A percentile compares a stretch with the other conserved stretches of the same genome.
These are phyloP conservation scores for Neurospora sp. DNA, from an alignment of 495 filamentous ascomycete species.

Conservation along the genomic window DNA sequence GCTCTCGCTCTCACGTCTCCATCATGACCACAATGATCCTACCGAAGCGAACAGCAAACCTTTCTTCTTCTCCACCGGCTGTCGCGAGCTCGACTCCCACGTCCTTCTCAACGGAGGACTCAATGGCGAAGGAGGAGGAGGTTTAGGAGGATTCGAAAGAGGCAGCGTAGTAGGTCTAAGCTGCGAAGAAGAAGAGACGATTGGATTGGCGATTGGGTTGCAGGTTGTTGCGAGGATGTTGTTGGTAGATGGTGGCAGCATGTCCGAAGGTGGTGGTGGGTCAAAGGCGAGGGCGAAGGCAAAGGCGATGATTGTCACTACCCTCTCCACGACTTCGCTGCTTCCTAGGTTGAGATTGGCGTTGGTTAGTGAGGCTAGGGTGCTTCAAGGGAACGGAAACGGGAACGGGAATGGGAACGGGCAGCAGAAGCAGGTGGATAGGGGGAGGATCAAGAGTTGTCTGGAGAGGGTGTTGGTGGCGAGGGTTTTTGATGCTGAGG, in stretches of 20 bases:
- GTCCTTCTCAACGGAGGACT: conserved; percentile 23
- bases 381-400: conserved; percentile 2
- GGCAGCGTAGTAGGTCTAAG: conserved; percentile 40
- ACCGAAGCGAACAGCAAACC: too few species aligned
- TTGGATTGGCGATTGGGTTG: conserved; percentile 25
- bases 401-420: conserved; percentile 4
- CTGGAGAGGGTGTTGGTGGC: conserved; percentile 45
- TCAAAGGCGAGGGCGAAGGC: neutral
- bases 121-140: too few species aligned
- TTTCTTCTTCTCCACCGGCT: conserved; percentile 28
- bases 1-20: too few species aligned
- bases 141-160: conserved; percentile 7
- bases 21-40: too few species aligned
- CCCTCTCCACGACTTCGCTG: conserved; percentile 19
- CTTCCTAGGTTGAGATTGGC: conserved; percentile 24
- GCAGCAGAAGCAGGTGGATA: neutral
- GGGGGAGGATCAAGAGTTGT: conserved; percentile 17
- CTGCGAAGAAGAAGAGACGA: conserved; percentile 29
- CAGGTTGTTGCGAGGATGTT: neutral
- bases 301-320: conserved; percentile 26
- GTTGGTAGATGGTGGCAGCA: too few species aligned
- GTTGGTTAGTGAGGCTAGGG: conserved; percentile 19
- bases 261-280: too few species aligned
- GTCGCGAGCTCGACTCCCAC: conserved; percentile 33
- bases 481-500: conserved; percentile 49